These are phyloP conservation scores for Aristolochia contorta DNA, from an alignment of 164 flowering plant genomes.

Conservation along the genomic window DNA sequence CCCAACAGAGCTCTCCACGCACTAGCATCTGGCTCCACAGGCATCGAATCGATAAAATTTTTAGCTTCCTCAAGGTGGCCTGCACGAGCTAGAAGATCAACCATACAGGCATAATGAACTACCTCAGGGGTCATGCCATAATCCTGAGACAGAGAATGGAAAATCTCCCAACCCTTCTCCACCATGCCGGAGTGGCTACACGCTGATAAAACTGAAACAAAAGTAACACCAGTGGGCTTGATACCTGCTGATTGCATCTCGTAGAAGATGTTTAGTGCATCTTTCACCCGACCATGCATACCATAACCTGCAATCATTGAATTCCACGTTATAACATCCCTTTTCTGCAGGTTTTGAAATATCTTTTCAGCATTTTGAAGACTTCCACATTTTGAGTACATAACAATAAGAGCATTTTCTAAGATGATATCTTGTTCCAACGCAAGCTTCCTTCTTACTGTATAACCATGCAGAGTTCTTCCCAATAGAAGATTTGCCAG, in stretches of 20 bases:
- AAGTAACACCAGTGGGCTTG: conserved; percentile 35
- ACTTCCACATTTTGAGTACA: conserved; percentile 61
- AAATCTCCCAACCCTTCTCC: conserved; percentile 33
- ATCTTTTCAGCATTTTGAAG: conserved; percentile 30
- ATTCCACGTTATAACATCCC: conserved; percentile 45
- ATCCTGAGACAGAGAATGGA: conserved; percentile 32
- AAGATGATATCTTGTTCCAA: conserved; percentile 16
- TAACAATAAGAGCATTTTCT: conserved; percentile 39
- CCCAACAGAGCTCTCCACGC: conserved; percentile 52
- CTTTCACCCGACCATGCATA: conserved; percentile 34
- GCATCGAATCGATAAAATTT: conserved; percentile 35
- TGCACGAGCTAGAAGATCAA: conserved; percentile 54
- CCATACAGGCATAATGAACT: conserved; percentile 53
- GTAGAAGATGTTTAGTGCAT: conserved; percentile 34
- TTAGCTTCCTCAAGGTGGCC: conserved; percentile 45
- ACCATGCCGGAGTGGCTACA: conserved; percentile 57
- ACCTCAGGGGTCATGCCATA: conserved; percentile 33
- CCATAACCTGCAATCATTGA: conserved; percentile 53
- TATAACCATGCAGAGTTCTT: conserved; percentile 39
- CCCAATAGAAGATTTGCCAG: conserved; percentile 38
- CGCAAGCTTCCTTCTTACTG: conserved; percentile 15
- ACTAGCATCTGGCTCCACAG: conserved; percentile 42
- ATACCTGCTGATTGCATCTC: conserved; percentile 39
- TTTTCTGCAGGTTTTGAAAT: conserved; percentile 19
- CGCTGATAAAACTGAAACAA: conserved; percentile 46